Evolutionary conservation across 2,329 filamentous ascomycete genomes (phyloP).

Genomic region (Dactylellina drechsleri): DNA sequence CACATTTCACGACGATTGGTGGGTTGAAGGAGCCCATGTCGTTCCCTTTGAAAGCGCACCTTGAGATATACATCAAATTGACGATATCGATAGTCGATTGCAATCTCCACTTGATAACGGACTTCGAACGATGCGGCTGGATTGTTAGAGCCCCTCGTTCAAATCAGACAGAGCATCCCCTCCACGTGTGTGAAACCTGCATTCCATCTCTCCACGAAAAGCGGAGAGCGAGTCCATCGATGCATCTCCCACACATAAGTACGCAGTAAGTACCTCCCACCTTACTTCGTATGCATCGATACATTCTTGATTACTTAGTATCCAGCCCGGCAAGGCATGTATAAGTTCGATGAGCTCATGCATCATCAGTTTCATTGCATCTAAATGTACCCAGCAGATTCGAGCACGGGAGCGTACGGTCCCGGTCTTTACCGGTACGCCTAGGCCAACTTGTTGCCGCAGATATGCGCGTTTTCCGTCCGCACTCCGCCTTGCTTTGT

Average conservation of each 20-base stretch:
- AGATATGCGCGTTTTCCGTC: background rate
- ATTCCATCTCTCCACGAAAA: background rate
- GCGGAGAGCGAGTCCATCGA: no score
- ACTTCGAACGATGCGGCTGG: constrained; percentile 13
- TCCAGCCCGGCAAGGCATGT: background rate
- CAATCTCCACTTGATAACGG: background rate
- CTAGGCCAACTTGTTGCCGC: background rate
- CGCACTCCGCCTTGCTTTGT: background rate
- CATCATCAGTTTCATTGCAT: background rate
- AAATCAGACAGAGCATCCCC: constrained; percentile 19
- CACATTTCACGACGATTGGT: constrained; percentile 8
- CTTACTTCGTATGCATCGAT: no score
- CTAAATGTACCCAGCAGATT: background rate
- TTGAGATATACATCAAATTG: background rate
- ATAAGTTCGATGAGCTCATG: background rate
- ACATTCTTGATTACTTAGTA: no score
- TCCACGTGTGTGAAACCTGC: constrained; percentile 31
- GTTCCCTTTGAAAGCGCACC: constrained; percentile 1
- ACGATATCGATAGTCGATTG: constrained; percentile 2
- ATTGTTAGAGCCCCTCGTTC: constrained; percentile 5
- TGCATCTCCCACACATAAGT: no score
- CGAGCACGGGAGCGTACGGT: no score
- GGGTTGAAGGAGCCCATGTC: no score
- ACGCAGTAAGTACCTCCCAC: no score
- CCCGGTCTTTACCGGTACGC: background rate